Evolutionary conservation across 768 basidiomycete species (phyloP), one percentile per base, ranked within the genome.

Genomic region (Auriscalpium vulgare): DNA sequence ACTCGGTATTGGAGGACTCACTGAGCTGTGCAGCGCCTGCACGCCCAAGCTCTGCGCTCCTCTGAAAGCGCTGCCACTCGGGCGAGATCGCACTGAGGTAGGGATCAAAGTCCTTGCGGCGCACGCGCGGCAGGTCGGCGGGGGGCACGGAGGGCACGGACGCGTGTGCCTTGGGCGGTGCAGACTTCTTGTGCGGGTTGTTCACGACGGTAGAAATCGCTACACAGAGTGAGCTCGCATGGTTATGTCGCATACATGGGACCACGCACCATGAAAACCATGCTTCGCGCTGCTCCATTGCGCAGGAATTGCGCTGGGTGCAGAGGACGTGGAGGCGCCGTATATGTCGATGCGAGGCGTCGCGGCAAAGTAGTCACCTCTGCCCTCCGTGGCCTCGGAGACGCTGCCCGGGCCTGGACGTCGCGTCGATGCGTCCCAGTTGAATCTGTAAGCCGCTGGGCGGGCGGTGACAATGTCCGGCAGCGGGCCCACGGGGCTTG

Each of bases 181-280:
- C 86, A 49, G 88, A 85, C 37, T 77, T 80, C 70, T 86, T 88
- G 65, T 87, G 85, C 1, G 95, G 95, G 64, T 88, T 93, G 64
- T 94, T 94, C 51, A 97, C 80, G 29, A 97, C 90, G 16, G 91
- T 94, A 9, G 94, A 95, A 60, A 97, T 94, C 40, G 93, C 95
- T 97, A 68, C 13, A 48, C 37, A 63, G 50, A 44, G 62, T 61
- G 50, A 37, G 52, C 10, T 8, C 10, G 36, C 19, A 8, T 7
- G n/a, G 9, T 34, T 21, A 17, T 50, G 36, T 19, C 6, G 9
- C 38, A 37, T 8, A 37, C 23, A 45, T 58, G 37, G 23, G 17
- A 23, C 2, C 8, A 70, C 81, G 55, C 68, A 90, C 92, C 92
- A 68, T 95, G 89, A 73, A 95, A 95, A 8, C 93, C 93, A 62